phyloP scores from a whole-genome alignment of 176 grass and related monocot genomes.

The barley (Hordeum vulgare) region MorexV3_pseudomolecules_assembly NC_058523.1:4393051-4393550 shows the following conservation, averaged over 20 bases:
- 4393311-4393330: conserved; percentile 97
- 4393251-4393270: conserved; percentile 48
- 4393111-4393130: conserved; percentile 84
- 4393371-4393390: conserved; percentile 1
- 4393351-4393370: not conserved
- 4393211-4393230: not conserved
- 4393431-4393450: conserved; percentile 78
- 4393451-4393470: conserved; percentile 69
- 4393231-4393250: not conserved
- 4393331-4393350: conserved; percentile 40
- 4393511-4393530: conserved; percentile 6
- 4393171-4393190: not conserved
- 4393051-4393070: conserved; percentile 95
- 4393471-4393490: conserved; percentile 79
- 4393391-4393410: conserved; percentile 17
- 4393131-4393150: conserved; percentile 82
- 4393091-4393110: conserved; percentile 84
- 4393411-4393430: conserved; percentile 60
- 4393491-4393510: conserved; percentile 76
- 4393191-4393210: not conserved
- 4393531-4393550: not conserved
- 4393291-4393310: conserved; percentile 91
- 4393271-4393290: conserved; percentile 97
- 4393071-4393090: conserved; percentile 97
- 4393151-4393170: conserved; percentile 7